Percentiles rank a stretch among this genome's conserved stretches.
Evolutionary conservation across 352 stramenopile genomes (phyloP).

Genomic region (Pythium aphanidermatum): DNA sequence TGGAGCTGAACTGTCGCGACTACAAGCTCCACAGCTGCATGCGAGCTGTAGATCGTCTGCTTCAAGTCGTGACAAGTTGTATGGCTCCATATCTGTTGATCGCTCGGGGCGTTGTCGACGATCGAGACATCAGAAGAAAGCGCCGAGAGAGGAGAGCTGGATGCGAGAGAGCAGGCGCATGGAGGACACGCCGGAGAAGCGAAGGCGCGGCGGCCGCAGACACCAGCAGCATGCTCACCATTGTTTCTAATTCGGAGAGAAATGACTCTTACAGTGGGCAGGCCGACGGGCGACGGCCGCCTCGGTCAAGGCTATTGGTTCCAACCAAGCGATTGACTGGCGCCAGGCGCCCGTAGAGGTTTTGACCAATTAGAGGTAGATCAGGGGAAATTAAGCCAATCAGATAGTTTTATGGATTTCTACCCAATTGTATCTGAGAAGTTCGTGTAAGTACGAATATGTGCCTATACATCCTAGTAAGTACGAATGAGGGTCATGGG

Average conservation of each 20-base stretch:
- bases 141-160: constrained; percentile 3
- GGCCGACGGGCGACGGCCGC: background rate
- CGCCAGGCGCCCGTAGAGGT: constrained; percentile 8
- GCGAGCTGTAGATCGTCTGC: too few relatives aligned
- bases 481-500: constrained; percentile 4
- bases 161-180: background rate
- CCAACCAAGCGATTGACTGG: constrained; percentile 25
- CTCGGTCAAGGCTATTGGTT: constrained; percentile 21
- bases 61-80: too few relatives aligned
- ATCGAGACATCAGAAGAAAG: too few relatives aligned
- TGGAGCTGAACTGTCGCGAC: too few relatives aligned
- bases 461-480: constrained; percentile 1
- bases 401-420: background rate
- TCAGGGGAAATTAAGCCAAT: constrained; percentile 2
- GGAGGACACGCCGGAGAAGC: background rate
- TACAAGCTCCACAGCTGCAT: too few relatives aligned
- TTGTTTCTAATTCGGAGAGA: constrained; percentile 44
- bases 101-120: background rate
- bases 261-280: constrained; percentile 11
- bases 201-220: background rate
- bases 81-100: too few relatives aligned
- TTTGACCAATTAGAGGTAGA: constrained; percentile 6
- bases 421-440: constrained; percentile 3
- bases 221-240: constrained; percentile 32
- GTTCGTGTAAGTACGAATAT: constrained; percentile 7